Percentiles rank a stretch among this genome's conserved stretches.
These are phyloP conservation scores for Wakefieldia striispora DNA, from an alignment of 768 basidiomycete species.

Conservation along the genomic window DNA sequence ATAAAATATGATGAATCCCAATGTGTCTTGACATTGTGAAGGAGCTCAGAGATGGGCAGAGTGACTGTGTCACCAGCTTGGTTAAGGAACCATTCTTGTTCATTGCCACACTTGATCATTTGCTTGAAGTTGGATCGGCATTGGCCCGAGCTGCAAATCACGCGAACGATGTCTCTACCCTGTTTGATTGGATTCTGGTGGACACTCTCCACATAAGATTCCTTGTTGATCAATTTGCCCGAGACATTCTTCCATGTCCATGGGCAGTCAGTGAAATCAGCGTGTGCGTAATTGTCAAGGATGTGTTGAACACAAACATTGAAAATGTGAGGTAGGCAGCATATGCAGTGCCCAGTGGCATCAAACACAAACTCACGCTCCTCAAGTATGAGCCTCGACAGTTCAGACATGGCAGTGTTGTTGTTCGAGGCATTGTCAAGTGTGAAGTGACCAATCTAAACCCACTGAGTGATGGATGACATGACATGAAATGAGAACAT, in stretches of 20 bases:
- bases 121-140: not conserved
- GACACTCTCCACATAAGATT: too few species aligned
- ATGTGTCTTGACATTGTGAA: constrained; percentile 34
- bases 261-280: not conserved
- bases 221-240: too few species aligned
- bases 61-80: not conserved
- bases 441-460: too few species aligned
- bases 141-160: too few species aligned
- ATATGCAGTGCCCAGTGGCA: constrained; percentile 2
- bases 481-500: too few species aligned
- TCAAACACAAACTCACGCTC: too few species aligned
- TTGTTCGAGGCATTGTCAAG: too few species aligned
- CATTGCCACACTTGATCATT: constrained; percentile 1
- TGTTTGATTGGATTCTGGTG: too few species aligned
- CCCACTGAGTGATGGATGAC: too few species aligned
- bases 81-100: not conserved
- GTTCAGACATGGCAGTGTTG: too few species aligned
- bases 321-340: constrained; percentile 23
- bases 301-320: constrained; percentile 12
- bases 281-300: constrained; percentile 1
- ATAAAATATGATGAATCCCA: constrained; percentile 42
- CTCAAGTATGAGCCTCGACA: too few species aligned
- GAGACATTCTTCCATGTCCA: not conserved
- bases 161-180: too few species aligned
- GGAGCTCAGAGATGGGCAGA: not conserved